Conservation (phyloP, 1,139 yeast species). For the Kodamaea fungicola region DNA sequence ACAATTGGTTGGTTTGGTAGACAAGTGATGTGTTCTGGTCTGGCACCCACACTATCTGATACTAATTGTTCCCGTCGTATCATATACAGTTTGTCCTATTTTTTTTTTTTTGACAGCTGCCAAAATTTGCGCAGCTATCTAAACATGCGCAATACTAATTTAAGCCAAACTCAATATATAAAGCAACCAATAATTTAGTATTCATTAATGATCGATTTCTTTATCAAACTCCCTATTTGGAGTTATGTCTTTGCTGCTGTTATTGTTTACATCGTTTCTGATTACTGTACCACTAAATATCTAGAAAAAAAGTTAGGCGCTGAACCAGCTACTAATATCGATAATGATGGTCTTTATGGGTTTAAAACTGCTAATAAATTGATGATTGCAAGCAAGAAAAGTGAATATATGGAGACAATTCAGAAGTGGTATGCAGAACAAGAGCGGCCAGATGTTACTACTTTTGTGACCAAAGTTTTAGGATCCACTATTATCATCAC, state of each 20-base stretch:
- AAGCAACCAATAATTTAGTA: no score
- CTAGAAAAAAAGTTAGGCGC: slow-evolving; percentile 8
- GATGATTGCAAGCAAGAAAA: slow-evolving; percentile 8
- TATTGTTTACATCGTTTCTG: not conserved
- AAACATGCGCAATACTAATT: no score
- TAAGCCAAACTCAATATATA: no score
- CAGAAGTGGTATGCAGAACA: slow-evolving; percentile 5
- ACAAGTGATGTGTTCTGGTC: no score
- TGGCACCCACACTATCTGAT: no score
- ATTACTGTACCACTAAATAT: not conserved
- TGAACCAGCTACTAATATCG: slow-evolving; percentile 4
- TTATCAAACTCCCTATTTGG: no score
- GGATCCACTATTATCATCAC: slow-evolving; percentile 13
- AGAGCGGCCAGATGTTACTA: slow-evolving; percentile 6
- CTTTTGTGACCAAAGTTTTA: slow-evolving; percentile 12
- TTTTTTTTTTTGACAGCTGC: no score
- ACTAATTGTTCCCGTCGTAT: no score
- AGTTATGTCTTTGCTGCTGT: not conserved
- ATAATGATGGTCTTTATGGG: slow-evolving; percentile 10
- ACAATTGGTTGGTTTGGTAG: no score
- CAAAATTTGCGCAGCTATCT: no score
- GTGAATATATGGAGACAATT: slow-evolving; percentile 12
- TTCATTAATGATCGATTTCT: no score
- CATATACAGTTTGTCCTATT: no score
- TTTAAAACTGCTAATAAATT: slow-evolving; percentile 7